Evolutionary conservation across 1,139 yeast genomes (phyloP).

Genomic region (Pichia sp.): DNA sequence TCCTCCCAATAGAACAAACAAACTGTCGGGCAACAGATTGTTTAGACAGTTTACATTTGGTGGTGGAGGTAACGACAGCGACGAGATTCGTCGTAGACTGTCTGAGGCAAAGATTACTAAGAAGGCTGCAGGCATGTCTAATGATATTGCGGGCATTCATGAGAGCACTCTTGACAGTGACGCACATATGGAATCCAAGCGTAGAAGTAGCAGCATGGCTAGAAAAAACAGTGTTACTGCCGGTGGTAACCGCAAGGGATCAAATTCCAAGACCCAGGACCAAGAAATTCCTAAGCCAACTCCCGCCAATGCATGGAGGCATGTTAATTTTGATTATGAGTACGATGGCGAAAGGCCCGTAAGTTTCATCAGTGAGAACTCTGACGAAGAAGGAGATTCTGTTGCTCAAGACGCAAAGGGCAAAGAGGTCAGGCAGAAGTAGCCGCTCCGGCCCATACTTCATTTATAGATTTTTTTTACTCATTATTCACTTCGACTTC

Average conservation of each 20-base stretch:
- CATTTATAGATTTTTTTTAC: background rate
- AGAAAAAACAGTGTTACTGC: background rate
- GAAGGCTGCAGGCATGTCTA: constrained; percentile 40
- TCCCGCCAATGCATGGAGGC: constrained; percentile 17
- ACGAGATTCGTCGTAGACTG: constrained; percentile 33
- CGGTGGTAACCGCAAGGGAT: background rate
- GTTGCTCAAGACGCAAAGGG: background rate
- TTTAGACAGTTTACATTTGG: constrained; percentile 29
- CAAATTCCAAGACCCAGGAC: background rate
- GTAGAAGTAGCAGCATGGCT: background rate
- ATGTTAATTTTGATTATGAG: constrained; percentile 21
- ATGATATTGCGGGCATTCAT: constrained; percentile 42
- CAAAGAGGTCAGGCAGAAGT: background rate
- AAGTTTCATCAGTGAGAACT: constrained; percentile 20
- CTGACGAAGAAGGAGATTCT: constrained; percentile 1
- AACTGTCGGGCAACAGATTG: constrained; percentile 12
- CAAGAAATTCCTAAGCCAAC: background rate
- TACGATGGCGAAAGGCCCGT: constrained; percentile 22
- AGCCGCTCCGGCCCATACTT: background rate
- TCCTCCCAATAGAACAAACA: background rate
- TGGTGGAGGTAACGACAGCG: constrained; percentile 27
- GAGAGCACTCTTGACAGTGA: constrained; percentile 17
- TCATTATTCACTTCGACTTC: background rate
- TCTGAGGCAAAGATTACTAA: constrained; percentile 37
- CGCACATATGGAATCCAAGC: constrained; percentile 8